Percentiles rank a stretch among this genome's conserved stretches.
Evolutionary conservation across 192 early-diverging fungal genomes (phyloP).

Genomic region (Phycomyces nitens): DNA sequence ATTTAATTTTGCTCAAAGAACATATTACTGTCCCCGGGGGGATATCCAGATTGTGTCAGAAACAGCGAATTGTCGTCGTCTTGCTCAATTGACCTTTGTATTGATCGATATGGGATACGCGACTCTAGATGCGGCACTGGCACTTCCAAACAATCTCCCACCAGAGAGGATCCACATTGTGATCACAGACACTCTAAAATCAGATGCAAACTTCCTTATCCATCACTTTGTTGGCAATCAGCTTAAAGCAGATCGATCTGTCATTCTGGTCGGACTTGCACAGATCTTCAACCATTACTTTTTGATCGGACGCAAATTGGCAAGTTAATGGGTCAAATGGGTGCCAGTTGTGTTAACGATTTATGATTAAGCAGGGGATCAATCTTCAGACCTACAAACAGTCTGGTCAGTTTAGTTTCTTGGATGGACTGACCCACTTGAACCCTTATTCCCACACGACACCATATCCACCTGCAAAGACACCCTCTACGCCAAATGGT

Average conservation of each 20-base stretch:
- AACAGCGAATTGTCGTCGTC: too few species aligned
- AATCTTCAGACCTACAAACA: conserved; percentile 45
- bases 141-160: conserved; percentile 40
- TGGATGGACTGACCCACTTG: conserved; percentile 56
- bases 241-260: conserved; percentile 48
- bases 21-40: too few species aligned
- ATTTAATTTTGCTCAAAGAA: too few species aligned
- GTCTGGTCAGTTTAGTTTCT: conserved; percentile 45
- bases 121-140: conserved; percentile 44
- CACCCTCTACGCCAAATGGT: conserved; percentile 28
- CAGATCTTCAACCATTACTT: conserved; percentile 60
- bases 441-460: conserved; percentile 36
- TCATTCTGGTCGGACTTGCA: conserved; percentile 52
- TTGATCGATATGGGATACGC: conserved; percentile 41
- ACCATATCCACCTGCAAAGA: conserved; percentile 22
- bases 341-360: background rate
- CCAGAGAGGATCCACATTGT: conserved; percentile 44
- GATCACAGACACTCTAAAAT: conserved; percentile 51
- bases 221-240: conserved; percentile 63
- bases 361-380: conserved; percentile 39
- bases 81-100: background rate
- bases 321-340: conserved; percentile 17
- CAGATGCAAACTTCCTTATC: conserved; percentile 57
- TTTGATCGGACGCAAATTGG: conserved; percentile 55
- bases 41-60: too few species aligned